Evolutionary conservation across 2,329 filamentous ascomycete species (phyloP).

Genomic region (Aspergillus terreus): DNA sequence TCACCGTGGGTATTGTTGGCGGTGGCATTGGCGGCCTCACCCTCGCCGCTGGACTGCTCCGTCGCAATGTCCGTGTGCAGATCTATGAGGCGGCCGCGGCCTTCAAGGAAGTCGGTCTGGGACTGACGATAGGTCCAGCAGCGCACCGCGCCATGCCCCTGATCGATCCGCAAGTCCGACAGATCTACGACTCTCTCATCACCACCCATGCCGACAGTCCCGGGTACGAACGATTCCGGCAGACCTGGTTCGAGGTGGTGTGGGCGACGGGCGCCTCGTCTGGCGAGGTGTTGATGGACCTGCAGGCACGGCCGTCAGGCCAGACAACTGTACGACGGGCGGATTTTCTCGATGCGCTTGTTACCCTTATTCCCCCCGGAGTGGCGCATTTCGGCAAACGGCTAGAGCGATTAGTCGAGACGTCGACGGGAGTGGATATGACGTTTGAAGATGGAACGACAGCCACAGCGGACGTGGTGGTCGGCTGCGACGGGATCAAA

Average conservation of each 20-base stretch:
- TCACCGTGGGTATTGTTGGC: constrained; percentile 55
- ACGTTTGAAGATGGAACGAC: constrained; percentile 29
- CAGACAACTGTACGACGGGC: constrained; percentile 31
- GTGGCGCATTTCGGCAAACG: constrained; percentile 34
- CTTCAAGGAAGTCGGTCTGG: constrained; percentile 58
- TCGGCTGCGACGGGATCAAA: constrained; percentile 35
- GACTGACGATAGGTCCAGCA: constrained; percentile 55
- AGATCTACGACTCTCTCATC: constrained; percentile 28
- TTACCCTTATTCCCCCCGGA: constrained; percentile 25
- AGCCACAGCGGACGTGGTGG: constrained; percentile 27
- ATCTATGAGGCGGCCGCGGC: constrained; percentile 55
- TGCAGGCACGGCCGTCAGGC: constrained; percentile 27
- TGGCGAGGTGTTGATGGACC: constrained; percentile 23
- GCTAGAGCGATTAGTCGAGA: constrained; percentile 17
- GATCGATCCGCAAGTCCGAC: constrained; percentile 41
- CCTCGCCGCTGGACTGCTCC: constrained; percentile 50
- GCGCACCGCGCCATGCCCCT: constrained; percentile 53
- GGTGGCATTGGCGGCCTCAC: constrained; percentile 57
- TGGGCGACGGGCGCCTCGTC: constrained; percentile 21
- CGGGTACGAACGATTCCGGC: constrained; percentile 23
- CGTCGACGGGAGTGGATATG: constrained; percentile 15
- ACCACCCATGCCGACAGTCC: constrained; percentile 32
- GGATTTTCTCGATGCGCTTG: constrained; percentile 30
- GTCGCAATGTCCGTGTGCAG: constrained; percentile 43
- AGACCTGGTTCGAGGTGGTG: constrained; percentile 31